Evolutionary conservation across 1,284 basidiomycete species (phyloP), one percentile per base, ranked within the genome.

Genomic region (Cystobasidiaceae sp.): DNA sequence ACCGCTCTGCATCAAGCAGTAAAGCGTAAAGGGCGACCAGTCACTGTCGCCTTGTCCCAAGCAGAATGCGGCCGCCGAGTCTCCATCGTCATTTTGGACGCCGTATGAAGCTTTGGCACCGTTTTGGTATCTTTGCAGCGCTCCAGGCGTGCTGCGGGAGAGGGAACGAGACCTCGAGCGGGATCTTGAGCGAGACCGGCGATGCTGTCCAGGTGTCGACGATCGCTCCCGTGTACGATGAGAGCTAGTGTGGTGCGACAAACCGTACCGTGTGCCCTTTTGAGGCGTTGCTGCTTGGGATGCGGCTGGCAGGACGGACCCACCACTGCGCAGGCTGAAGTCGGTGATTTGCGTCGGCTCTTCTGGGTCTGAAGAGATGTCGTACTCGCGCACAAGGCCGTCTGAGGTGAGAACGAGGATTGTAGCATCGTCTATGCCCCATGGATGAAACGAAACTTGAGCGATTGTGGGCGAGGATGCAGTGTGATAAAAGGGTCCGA

Each of bases 361-460:
- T 69, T 90, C 86, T 0, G 85, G 82, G 72, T 91, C 87, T 6
- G 82, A 77, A 0, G 86, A 85, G 19, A 91, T 86, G 74, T 90
- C 86, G 72, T 93, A 97, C 76, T 74, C 88, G 87, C 90, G 82
- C 43, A 98, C 79, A 71, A 88, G 86, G 17, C 90, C 91, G 72
- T 97, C 91, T 2, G 84, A 79, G 0, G 93, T 92, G 82, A 97
- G 86, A 21, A 97, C 88, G 77, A 97, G 83, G 27, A 99, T 80
- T 1, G 90, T 93, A 28, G 91, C 90, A 39, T 89, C 89, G 55
- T 85, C 85, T 69, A 89, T 86, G 44, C 93, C 92, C 88, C 89
- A 92, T 0, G 93, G 92, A 77, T 99, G 96, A 93, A 93, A 99
- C 66, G 88, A 83, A 58, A 92, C 82, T 77, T 94, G 92, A 28